Conservation (phyloP, 345 rosid genomes). For the Mercurialis annua region DNA sequence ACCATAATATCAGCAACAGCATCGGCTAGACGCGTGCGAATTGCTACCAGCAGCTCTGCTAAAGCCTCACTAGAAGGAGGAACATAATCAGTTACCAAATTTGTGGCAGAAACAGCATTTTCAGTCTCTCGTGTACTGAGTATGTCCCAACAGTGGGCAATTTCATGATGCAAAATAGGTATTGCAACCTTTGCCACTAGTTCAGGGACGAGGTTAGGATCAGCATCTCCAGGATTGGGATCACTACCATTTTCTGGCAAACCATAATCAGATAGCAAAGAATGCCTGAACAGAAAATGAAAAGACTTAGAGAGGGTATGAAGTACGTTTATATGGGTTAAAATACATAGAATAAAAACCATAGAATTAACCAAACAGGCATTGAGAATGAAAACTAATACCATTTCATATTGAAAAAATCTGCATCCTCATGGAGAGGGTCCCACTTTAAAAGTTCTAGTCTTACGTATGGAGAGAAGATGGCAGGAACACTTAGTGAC, state of each 20-base stretch:
- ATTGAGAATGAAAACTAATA: constrained; percentile 17
- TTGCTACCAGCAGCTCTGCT: constrained; percentile 52
- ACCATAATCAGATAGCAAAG: constrained; percentile 76
- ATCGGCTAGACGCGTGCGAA: constrained; percentile 70
- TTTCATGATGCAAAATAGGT: constrained; percentile 80
- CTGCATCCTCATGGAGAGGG: constrained; percentile 72
- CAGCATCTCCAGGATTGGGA: constrained; percentile 65
- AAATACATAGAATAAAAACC: background rate
- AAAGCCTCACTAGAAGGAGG: constrained; percentile 71
- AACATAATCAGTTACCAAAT: constrained; percentile 69
- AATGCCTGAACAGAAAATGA: constrained; percentile 58
- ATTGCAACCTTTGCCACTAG: constrained; percentile 86
- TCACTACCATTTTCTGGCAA: constrained; percentile 64
- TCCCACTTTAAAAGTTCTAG: constrained; percentile 94
- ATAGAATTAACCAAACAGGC: background rate
- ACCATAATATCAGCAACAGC: constrained; percentile 62
- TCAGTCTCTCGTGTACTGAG: constrained; percentile 71
- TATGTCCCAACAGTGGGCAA: constrained; percentile 84
- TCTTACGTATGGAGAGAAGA: constrained; percentile 90
- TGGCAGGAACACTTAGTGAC: constrained; percentile 76
- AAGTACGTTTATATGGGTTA: background rate
- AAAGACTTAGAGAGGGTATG: background rate
- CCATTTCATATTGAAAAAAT: constrained; percentile 87
- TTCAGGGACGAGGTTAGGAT: constrained; percentile 79
- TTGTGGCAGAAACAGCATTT: constrained; percentile 84